Base-by-base conservation (phyloP, 805 yeast species). In the Teunomyces pallodes region DNA sequence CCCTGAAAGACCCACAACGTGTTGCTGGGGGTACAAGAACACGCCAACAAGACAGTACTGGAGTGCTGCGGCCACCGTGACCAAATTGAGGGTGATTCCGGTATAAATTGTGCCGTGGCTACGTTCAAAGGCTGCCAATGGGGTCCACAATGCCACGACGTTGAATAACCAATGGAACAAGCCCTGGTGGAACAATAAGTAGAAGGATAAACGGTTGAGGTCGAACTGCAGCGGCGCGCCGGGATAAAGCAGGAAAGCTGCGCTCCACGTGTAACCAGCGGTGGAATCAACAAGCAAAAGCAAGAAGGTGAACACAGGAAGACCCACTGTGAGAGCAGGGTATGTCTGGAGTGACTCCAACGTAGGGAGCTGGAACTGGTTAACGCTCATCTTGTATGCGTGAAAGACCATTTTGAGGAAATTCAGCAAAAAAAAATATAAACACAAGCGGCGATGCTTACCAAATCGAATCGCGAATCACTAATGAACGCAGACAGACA, bases 41-140 rank as follows among this genome's bases (percentile, higher is more conserved):
- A 69, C 54, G 1, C 85, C 84, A 4, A 80, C 60, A 6, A 80
- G 24, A 55, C 86, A 77, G 65, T 79, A 85, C 40, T 80, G 77
- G 35, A 88, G 58, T 3, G 86, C 96, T 2, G 92, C 77, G 3
- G 81, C 64, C 1, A 85, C 82, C 1, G 96, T 87, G 43, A 86
- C 65, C 24, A 87, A 54, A 62, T 89, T 90, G 48, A 90, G 70
- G 12, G 90, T 83, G 41, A 90, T 73, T 3, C 95, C 96, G 3
- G 96, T 86, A 64, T 88, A 81, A 2, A 90, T 86, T 0, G 97
- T 89, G 5, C 97, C 97, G 58, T 88, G 85, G 17, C 67, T 62
- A 47, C 75, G 69, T 70, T 90, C 97, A 64, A 84, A 90, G 45
- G 74, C 72, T 9, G 84, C 71, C 57, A 89, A 63, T 16, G 87